Evolutionary conservation across 116 monocot genomes (phyloP).

Genomic region (Dioscorea cayenensis): DNA sequence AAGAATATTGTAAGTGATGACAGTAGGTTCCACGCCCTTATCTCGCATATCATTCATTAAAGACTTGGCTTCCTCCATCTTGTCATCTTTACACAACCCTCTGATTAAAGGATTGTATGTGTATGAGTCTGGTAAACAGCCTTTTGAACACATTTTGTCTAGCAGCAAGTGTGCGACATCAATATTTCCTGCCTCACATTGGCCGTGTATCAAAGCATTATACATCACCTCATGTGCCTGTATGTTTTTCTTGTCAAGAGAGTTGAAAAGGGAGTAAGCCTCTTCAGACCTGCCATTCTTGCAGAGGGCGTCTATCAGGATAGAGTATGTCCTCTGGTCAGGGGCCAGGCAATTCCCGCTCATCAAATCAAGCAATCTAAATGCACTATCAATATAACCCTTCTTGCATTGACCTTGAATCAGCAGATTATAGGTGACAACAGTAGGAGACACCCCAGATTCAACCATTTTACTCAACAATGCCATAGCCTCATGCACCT

Average conservation of each 20-base stretch:
- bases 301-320: conserved; percentile 50
- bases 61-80: conserved; percentile 30
- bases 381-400: conserved; percentile 47
- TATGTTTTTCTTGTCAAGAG: conserved; percentile 27
- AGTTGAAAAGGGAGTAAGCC: conserved; percentile 42
- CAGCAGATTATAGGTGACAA: conserved; percentile 42
- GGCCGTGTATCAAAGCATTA: conserved; percentile 44
- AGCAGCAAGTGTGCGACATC: conserved; percentile 26
- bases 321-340: conserved; percentile 42
- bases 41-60: conserved; percentile 32
- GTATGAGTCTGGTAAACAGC: conserved; percentile 33
- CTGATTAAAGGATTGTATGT: conserved; percentile 44
- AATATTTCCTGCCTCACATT: conserved; percentile 39
- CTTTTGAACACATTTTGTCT: conserved; percentile 38
- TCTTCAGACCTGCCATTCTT: conserved; percentile 45
- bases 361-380: conserved; percentile 51
- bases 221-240: conserved; percentile 39
- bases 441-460: conserved; percentile 27
- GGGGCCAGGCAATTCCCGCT: conserved; percentile 27
- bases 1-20: conserved; percentile 47
- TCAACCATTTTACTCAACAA: conserved; percentile 44
- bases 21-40: conserved; percentile 33
- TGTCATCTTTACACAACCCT: conserved; percentile 40
- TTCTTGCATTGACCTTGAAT: conserved; percentile 58
- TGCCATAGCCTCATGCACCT: conserved; percentile 55